These are phyloP conservation scores for Emydomyces testavorans DNA, from an alignment of 2,329 filamentous ascomycete genomes.

Conservation along the genomic window DNA sequence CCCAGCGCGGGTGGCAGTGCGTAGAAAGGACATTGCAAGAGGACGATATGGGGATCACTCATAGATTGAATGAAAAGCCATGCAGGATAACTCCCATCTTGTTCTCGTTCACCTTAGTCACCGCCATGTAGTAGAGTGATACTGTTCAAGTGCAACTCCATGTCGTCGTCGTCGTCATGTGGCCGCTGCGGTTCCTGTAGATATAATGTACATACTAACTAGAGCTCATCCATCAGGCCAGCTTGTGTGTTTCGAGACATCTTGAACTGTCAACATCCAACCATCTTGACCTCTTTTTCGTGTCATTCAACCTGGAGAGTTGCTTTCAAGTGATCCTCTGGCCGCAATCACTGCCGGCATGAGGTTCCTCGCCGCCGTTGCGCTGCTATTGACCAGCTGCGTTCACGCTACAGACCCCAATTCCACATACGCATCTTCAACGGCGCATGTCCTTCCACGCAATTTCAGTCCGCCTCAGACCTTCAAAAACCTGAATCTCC, in stretches of 20 bases:
- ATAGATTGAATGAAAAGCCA: not conserved
- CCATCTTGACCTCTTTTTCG: not conserved
- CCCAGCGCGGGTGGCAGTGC: not conserved
- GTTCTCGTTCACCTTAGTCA: not conserved
- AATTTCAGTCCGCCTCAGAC: slow-evolving; percentile 74
- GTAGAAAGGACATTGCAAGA: slow-evolving; percentile 2
- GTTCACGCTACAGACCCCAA: slow-evolving; percentile 23
- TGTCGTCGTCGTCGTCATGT: slow-evolving; percentile 13
- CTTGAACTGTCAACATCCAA: not conserved
- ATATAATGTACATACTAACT: no score
- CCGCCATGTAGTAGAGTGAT: not conserved
- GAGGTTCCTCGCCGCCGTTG: slow-evolving; percentile 31
- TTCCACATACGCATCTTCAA: slow-evolving; percentile 20
- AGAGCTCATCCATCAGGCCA: slow-evolving; percentile 3
- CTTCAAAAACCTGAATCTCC: slow-evolving; percentile 87
- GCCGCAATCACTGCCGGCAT: slow-evolving; percentile 27
- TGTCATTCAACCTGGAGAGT: slow-evolving; percentile 8
- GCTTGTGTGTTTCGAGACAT: not conserved
- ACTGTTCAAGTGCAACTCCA: not conserved
- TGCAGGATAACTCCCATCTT: not conserved
- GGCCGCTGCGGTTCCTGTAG: slow-evolving; percentile 29
- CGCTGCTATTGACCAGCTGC: slow-evolving; percentile 28
- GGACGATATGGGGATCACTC: not conserved
- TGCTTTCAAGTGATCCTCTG: slow-evolving; percentile 22
- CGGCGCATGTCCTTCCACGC: slow-evolving; percentile 29